Conservation (phyloP, 2,329 filamentous ascomycete species). For the Ophiocordyceps sinensis region DNA sequence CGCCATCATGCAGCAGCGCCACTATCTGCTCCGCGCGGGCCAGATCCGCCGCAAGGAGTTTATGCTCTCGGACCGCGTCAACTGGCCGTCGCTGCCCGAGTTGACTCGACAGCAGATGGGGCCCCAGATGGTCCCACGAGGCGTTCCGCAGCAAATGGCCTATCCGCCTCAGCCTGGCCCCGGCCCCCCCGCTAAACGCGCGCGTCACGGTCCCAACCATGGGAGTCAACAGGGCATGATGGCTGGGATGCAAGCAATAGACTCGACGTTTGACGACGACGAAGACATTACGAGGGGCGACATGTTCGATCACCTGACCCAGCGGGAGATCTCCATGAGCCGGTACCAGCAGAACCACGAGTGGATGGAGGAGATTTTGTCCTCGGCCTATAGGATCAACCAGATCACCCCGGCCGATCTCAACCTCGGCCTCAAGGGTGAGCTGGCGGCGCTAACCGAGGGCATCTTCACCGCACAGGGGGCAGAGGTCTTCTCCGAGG, state of each 20-base stretch:
- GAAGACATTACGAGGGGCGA: constrained; percentile 82
- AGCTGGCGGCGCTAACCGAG: constrained; percentile 66
- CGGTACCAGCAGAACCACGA: constrained; percentile 92
- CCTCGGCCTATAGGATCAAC: constrained; percentile 71
- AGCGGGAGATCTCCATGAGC: constrained; percentile 73
- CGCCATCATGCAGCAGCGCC: constrained; percentile 43
- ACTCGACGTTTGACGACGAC: constrained; percentile 59
- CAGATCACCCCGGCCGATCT: constrained; percentile 82
- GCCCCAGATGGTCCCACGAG: constrained; percentile 27
- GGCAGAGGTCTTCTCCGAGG: constrained; percentile 28
- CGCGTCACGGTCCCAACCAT: constrained; percentile 29
- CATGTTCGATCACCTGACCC: constrained; percentile 77
- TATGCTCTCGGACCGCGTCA: constrained; percentile 77
- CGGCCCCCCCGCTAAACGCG: constrained; percentile 41
- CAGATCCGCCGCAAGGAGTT: constrained; percentile 85
- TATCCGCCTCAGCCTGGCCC: constrained; percentile 39
- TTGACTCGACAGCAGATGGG: constrained; percentile 35
- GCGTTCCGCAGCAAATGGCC: constrained; percentile 45
- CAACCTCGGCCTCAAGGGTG: constrained; percentile 71
- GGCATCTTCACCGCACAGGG: constrained; percentile 63
- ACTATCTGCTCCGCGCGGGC: constrained; percentile 57
- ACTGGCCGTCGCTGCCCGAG: constrained; percentile 72
- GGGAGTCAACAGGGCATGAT: constrained; percentile 19
- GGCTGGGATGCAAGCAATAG: constrained; percentile 23
- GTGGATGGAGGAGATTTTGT: constrained; percentile 97